Evolutionary conservation across 768 basidiomycete genomes (phyloP).

Genomic region (Termitomyces sp.): DNA sequence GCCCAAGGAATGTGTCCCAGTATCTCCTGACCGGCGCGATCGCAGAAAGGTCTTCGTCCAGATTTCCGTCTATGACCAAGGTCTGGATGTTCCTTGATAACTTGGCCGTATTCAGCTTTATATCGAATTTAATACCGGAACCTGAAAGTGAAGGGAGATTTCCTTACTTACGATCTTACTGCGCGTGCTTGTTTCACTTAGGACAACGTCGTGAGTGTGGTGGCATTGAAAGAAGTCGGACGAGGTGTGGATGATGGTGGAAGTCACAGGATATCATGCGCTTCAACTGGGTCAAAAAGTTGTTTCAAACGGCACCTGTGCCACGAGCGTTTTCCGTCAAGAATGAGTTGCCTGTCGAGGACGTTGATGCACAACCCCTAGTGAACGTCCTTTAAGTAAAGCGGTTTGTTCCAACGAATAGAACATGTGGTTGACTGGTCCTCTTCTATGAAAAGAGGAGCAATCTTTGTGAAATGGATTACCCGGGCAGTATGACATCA

Average conservation of each 20-base stretch:
- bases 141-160: neutral
- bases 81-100: conserved; percentile 27
- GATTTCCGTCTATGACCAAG: conserved; percentile 38
- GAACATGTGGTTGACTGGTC: conserved; percentile 34
- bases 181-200: conserved; percentile 31
- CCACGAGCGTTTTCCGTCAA: conserved; percentile 28
- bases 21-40: conserved; percentile 30
- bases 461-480: conserved; percentile 40
- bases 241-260: neutral
- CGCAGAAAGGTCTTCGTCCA: conserved; percentile 36
- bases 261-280: conserved; percentile 17
- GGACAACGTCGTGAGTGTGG: neutral
- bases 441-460: conserved; percentile 41
- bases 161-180: no score
- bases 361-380: conserved; percentile 22
- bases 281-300: conserved; percentile 29
- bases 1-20: conserved; percentile 35
- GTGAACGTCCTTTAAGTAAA: conserved; percentile 17
- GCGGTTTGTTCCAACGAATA: conserved; percentile 33
- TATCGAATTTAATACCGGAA: neutral
- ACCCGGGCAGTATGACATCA: conserved; percentile 24
- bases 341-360: conserved; percentile 17
- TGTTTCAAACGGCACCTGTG: conserved; percentile 22
- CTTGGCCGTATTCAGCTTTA: conserved; percentile 23
- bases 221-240: neutral